These are phyloP conservation scores for Flaveria robusta DNA, from an alignment of 129 eudicot species.

Conservation along the genomic window DNA sequence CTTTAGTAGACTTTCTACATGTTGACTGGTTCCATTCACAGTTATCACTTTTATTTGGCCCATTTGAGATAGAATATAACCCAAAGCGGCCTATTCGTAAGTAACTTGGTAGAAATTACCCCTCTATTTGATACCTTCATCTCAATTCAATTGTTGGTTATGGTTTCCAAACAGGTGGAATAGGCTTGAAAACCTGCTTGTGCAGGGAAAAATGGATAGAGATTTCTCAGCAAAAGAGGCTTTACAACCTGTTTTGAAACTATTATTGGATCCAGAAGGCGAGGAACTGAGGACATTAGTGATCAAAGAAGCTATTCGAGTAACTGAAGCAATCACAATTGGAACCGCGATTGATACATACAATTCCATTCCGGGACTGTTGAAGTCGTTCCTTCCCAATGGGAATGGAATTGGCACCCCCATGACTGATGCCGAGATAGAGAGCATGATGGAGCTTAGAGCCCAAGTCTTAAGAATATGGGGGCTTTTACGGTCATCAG, in stretches of 20 bases:
- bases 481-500: conserved; percentile 70
- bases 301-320: conserved; percentile 80
- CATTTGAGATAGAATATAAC: conserved; percentile 8
- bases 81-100: not conserved
- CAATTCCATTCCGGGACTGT: conserved; percentile 57
- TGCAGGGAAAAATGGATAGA: conserved; percentile 75
- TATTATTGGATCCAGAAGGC: conserved; percentile 81
- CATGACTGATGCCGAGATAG: conserved; percentile 51
- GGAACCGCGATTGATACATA: conserved; percentile 73
- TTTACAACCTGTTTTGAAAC: conserved; percentile 86
- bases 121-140: not conserved
- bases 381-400: conserved; percentile 53
- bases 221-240: conserved; percentile 96
- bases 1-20: not conserved
- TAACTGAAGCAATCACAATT: conserved; percentile 67
- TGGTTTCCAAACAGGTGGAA: conserved; percentile 74
- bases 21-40: not conserved
- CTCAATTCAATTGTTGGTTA: not conserved
- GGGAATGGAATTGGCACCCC: conserved; percentile 51
- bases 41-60: not conserved
- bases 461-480: conserved; percentile 85
- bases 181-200: conserved; percentile 93
- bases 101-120: not conserved
- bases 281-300: conserved; percentile 80
- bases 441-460: conserved; percentile 81